Evolutionary conservation across 1,284 basidiomycete genomes (phyloP), one percentile per base, ranked within the genome.

Genomic region (Ustilago curta): DNA sequence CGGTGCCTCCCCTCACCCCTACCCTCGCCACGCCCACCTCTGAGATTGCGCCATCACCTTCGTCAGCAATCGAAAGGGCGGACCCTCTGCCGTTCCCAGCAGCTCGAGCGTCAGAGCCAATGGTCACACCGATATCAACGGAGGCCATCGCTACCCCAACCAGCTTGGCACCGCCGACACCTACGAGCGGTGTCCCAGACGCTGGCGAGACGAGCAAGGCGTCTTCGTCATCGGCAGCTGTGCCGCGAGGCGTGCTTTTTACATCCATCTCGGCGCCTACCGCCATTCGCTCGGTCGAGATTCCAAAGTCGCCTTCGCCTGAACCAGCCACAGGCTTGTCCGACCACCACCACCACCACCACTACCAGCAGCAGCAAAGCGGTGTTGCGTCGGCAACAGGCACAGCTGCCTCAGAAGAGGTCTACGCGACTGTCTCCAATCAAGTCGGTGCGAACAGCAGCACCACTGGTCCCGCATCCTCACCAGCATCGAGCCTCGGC

Each of bases 291-390:
- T 76, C 77, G n/a, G 77, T 79, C 18, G 67, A 77, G 45, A 81
- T 81, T 19, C 79, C 79, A 14, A 71, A 72, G 39, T 81, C 79
- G 45, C 79, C 79, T n/a, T 76, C 75, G 50, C 74, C 74, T 14
- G 72, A 70, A 43, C 63, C 63, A 43, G 45, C 47, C 3, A 21
- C 49, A 3, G 12, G 45, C 21, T 39, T 39, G 25, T 48, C 50
- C 0, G 27, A 35, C 4, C 35, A 37, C 35, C 35, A 27, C 4
- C 27, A 27, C 4, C 47, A 48, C 27, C 35, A 27, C 4, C 27
- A 27, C 4, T 29, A 48, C 27, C 50, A 39, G 40, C 55, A 61
- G 31, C 39, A 54, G 21, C 54, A 53, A 19, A 25, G 42, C 25
- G 23, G 21, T 27, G 8, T 12, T 8, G 49, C 23, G 1, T 18